A percentile compares a stretch with the other conserved stretches of the same genome.
Evolutionary conservation across 768 basidiomycete species (phyloP).

Genomic region (Boletus edulis): DNA sequence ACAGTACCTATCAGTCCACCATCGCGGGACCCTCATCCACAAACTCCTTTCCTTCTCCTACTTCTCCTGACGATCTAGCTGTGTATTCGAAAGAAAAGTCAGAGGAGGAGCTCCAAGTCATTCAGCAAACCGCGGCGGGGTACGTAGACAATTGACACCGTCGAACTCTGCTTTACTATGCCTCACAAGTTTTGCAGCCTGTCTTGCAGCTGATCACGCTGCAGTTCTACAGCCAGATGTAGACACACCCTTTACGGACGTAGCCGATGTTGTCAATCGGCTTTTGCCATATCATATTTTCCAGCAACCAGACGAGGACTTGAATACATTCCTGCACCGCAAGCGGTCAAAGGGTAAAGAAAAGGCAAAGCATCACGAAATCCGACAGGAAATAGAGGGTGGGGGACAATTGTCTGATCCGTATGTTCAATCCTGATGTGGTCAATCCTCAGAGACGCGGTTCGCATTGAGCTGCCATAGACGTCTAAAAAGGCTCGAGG

Average conservation of each 20-base stretch:
- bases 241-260: slow-evolving; percentile 65
- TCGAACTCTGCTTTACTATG: slow-evolving; percentile 12
- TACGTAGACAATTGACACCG: slow-evolving; percentile 25
- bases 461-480: slow-evolving; percentile 67
- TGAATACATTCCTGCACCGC: slow-evolving; percentile 32
- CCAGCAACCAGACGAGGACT: slow-evolving; percentile 69
- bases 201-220: slow-evolving; percentile 62
- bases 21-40: slow-evolving; percentile 29
- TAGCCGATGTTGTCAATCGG: slow-evolving; percentile 62
- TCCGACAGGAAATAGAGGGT: slow-evolving; percentile 55
- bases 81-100: slow-evolving; percentile 38
- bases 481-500: slow-evolving; percentile 52
- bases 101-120: slow-evolving; percentile 51
- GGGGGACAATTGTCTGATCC: neutral
- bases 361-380: slow-evolving; percentile 48
- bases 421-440: slow-evolving; percentile 1
- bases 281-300: slow-evolving; percentile 80
- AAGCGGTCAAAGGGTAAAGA: slow-evolving; percentile 57
- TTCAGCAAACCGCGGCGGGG: slow-evolving; percentile 49
- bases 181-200: slow-evolving; percentile 48
- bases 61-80: slow-evolving; percentile 14
- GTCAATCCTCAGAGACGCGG: slow-evolving; percentile 51
- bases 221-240: slow-evolving; percentile 61
- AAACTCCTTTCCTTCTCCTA: slow-evolving; percentile 1
- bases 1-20: slow-evolving; percentile 3